Evolutionary conservation across 352 stramenopile genomes (phyloP).

Genomic region (Phytophthora podocarpi): DNA sequence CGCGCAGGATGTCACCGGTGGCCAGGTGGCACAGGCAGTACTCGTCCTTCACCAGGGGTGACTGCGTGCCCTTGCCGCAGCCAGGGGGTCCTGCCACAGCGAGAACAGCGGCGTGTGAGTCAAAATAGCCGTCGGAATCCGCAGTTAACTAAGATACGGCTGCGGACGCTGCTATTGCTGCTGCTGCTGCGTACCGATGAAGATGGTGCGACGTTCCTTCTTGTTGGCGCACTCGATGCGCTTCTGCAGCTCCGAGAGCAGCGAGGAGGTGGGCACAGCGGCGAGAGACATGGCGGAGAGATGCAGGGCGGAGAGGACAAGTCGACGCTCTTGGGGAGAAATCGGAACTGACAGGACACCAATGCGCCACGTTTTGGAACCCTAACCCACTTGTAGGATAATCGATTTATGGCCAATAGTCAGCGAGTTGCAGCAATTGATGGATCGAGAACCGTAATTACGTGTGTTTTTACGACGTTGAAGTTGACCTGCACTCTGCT

Average conservation of each 20-base stretch:
- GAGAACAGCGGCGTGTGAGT: conserved; percentile 6
- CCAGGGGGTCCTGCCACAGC: conserved; percentile 81
- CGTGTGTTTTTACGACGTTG: conserved; percentile 10
- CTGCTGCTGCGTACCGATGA: conserved; percentile 84
- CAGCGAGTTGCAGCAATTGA: background rate
- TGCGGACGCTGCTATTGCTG: too few species aligned
- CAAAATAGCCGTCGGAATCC: background rate
- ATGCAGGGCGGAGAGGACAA: background rate
- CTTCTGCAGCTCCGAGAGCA: conserved; percentile 93
- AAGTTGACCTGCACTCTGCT: conserved; percentile 7
- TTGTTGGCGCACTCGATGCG: conserved; percentile 92
- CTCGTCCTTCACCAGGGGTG: conserved; percentile 97
- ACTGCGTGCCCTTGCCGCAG: conserved; percentile 99
- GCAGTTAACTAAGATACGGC: background rate
- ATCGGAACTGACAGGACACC: conserved; percentile 35
- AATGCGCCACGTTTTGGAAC: conserved; percentile 18
- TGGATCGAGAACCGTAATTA: conserved; percentile 13
- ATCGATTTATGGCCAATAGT: background rate
- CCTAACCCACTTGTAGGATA: conserved; percentile 6
- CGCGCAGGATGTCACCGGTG: conserved; percentile 99
- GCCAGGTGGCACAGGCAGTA: conserved; percentile 98
- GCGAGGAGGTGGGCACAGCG: conserved; percentile 77
- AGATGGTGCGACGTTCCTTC: conserved; percentile 94
- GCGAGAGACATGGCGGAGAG: conserved; percentile 60
- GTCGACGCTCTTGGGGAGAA: conserved; percentile 7